Evolutionary conservation across 2,329 filamentous ascomycete genomes (phyloP), one percentile per base, ranked within the genome.

Genomic region (Colletotrichum kahawae): DNA sequence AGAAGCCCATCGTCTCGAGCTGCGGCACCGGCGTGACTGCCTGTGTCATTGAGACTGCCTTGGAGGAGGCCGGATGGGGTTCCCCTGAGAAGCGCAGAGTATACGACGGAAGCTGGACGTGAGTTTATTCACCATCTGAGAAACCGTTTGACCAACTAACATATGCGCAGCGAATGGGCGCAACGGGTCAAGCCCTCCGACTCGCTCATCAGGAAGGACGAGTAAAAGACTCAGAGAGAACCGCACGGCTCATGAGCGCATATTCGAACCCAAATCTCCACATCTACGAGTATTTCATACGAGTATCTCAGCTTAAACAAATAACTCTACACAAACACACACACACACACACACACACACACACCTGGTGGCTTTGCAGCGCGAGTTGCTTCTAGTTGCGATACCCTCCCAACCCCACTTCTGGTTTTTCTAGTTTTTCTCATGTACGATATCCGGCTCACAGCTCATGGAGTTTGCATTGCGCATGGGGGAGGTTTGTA

Each of bases 21-120:
- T 99, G 97, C 80, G 97, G 97, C 14, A 98, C 96, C 8, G 97
- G 97, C 38, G 96, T 99, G 67, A 98, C 96, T 13, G 97, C 97
- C 9, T 95, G 95, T 21, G 91, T 98, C 57, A 92, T 99, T 56
- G 97, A 99, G 82, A 93, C 95, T 48, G 97, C 95, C 3, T 86
- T 99, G 69, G 92, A 91, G 34, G 92, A 95, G 83, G 95, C 96
- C 27, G 93, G 92, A 2, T 96, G 92, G 81, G 94, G 94, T 3
- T 87, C 91, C 5, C 85, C 90, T 0, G 90, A 92, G 76, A 90
- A 91, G 70, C 91, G 95, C 78, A 93, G 90, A 81, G 89, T 99
- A 27, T 99, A 99, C 81, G 97, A 99, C 83, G 97, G 97, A 63
- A 98, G 96, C 84, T 99, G 97, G 97, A 98, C 97, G 90, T 98